Percentiles rank a stretch among this genome's conserved stretches.
Conservation (phyloP, 1,284 basidiomycete species). For the Malassezia caprae region DNA sequence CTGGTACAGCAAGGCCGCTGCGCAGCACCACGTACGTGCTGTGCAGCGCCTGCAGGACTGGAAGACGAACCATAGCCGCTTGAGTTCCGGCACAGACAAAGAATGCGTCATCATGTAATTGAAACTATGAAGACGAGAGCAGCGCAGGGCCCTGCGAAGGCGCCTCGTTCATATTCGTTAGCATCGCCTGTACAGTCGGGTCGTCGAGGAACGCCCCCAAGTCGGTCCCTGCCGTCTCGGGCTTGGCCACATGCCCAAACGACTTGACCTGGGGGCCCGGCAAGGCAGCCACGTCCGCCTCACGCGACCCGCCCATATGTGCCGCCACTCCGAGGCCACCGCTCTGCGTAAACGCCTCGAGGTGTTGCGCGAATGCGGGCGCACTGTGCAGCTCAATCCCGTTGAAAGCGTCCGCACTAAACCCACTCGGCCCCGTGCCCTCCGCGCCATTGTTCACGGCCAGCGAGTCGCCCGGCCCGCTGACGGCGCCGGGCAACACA, state of each 20-base stretch:
- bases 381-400: slow-evolving; percentile 32
- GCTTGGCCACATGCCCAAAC: slow-evolving; percentile 1
- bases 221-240: background rate
- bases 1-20: slow-evolving; percentile 79
- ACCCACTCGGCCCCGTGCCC: slow-evolving; percentile 1
- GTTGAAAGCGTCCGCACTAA: slow-evolving; percentile 29
- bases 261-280: slow-evolving; percentile 8
- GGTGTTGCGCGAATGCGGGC: slow-evolving; percentile 26
- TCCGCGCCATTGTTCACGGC: slow-evolving; percentile 7
- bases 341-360: slow-evolving; percentile 25
- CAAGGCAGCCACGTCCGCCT: background rate
- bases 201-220: slow-evolving; percentile 14
- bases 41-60: slow-evolving; percentile 84
- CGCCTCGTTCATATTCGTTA: background rate
- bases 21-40: slow-evolving; percentile 84
- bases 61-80: slow-evolving; percentile 21
- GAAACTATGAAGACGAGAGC: background rate
- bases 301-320: slow-evolving; percentile 18
- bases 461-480: background rate
- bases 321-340: slow-evolving; percentile 34
- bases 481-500: slow-evolving; percentile 16
- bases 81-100: slow-evolving; percentile 32
- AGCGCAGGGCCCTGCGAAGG: background rate
- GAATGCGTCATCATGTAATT: slow-evolving; percentile 35
- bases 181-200: slow-evolving; percentile 14